Base-by-base conservation (phyloP, 352 stramenopile species). In the Achlya hypogyna region DNA sequence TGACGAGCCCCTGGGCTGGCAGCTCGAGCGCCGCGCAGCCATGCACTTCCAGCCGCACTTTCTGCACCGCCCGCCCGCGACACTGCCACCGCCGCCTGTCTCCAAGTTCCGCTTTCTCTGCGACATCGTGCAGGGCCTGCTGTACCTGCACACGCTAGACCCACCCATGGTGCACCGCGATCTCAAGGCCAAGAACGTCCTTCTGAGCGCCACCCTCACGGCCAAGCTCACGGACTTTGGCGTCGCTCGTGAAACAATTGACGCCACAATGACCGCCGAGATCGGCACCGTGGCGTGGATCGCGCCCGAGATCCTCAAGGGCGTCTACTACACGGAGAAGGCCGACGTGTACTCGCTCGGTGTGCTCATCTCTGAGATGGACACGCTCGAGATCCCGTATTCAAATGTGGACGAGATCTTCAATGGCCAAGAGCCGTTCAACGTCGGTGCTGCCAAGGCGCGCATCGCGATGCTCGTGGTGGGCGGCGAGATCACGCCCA, bases 191-290 rank as follows among this genome's bases (percentile, higher is more conserved):
- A 62, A 43, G 31, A 68, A 68, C 47, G 49, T 68, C 5, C 60
- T 68, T 6, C 23, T 58, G 29, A 45, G 42, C 31, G 25, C 5
- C 5, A 35, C 32, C 23, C 43, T 40, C 35, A 29, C 28, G 12
- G 47, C 49, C 25, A 68, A 68, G 43, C 42, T 68, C 31, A 59
- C 60, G 22, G 60, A 68, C 43, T 68, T 68, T 68, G 60, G 60
- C 31, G 49, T 68, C 20, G 23, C 29, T 5, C 60, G 60, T 25
- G 51, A 68, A n/a, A 49, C 51, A 8, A 60, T n/a, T 22, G 60
- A 68, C 60, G 18, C 22, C 34, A 68, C 47, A 1, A 68, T 68
- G 60, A 62, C 60, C 6, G 49, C 60, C 12, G 60, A 68, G 51
- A 40, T 64, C 35, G 54, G 54, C 25, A 64, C 54, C 1, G 54